phyloP scores from a whole-genome alignment of 306 rosid species.

The Lathyrus tuberosus region DNA sequence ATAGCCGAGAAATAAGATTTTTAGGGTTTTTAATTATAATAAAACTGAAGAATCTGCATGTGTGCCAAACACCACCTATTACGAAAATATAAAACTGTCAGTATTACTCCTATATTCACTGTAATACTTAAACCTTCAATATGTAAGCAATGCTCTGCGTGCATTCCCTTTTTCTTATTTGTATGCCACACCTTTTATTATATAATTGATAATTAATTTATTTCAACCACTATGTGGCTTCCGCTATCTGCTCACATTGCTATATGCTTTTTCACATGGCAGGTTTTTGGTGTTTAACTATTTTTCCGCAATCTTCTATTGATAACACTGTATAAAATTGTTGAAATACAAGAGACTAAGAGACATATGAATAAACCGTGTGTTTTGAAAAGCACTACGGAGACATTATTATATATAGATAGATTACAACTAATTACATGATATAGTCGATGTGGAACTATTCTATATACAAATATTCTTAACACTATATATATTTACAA shows the following conservation, averaged over 20 bases:
- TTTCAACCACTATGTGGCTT: not conserved
- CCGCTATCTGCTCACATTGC: not conserved
- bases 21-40: not conserved
- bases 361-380: too few species aligned
- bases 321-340: not conserved
- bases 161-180: not conserved
- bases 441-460: too few species aligned
- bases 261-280: not conserved
- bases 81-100: not conserved
- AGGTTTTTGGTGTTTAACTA: not conserved
- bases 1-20: not conserved
- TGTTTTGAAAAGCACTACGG: too few species aligned
- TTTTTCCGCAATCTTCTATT: not conserved
- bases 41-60: not conserved
- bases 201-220: not conserved
- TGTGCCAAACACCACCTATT: not conserved
- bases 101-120: not conserved
- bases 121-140: not conserved
- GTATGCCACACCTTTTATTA: not conserved
- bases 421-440: too few species aligned
- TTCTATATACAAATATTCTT: too few species aligned
- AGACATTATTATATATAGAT: too few species aligned
- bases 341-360: too few species aligned
- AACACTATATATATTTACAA: too few species aligned
- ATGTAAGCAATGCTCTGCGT: not conserved